phyloP scores from a whole-genome alignment of 2,329 filamentous ascomycete genomes.

The Penicillium sp. region DNA sequence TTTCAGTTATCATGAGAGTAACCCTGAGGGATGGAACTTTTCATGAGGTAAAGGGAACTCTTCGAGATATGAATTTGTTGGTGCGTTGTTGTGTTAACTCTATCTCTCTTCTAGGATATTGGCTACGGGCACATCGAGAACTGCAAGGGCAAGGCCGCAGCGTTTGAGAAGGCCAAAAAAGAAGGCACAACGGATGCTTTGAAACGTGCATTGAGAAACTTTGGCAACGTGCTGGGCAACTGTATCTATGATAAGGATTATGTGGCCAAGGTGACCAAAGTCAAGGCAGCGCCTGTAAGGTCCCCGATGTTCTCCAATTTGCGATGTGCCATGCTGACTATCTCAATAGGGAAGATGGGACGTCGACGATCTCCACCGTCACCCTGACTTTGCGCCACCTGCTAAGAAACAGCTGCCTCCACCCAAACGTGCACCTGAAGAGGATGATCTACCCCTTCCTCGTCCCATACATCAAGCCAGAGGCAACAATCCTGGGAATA shows the following conservation, averaged over 20 bases:
- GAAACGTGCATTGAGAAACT: conserved; percentile 84
- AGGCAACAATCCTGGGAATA: conserved; percentile 33
- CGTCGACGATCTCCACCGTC: conserved; percentile 75
- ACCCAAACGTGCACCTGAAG: conserved; percentile 42
- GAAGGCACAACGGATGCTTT: conserved; percentile 93
- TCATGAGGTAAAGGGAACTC: conserved; percentile 64
- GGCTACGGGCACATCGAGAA: conserved; percentile 98
- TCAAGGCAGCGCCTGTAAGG: conserved; percentile 70
- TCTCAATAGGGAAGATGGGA: conserved; percentile 64
- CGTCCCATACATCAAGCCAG: conserved; percentile 24
- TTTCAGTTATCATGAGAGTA: conserved; percentile 88
- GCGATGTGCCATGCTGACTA: conserved; percentile 15
- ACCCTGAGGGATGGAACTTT: conserved; percentile 92
- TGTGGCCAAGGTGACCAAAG: conserved; percentile 80
- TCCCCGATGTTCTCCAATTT: neutral
- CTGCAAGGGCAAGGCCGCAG: conserved; percentile 88
- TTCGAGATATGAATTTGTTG: neutral
- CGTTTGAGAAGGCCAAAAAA: conserved; percentile 98
- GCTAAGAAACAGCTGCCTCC: conserved; percentile 56
- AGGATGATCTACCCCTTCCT: conserved; percentile 52
- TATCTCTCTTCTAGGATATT: conserved; percentile 61
- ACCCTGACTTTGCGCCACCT: conserved; percentile 64
- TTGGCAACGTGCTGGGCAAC: conserved; percentile 96
- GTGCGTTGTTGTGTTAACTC: conserved; percentile 2
- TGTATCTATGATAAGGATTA: conserved; percentile 98